Evolutionary conservation across 2,329 filamentous ascomycete genomes (phyloP).

Genomic region (Thielaviopsis punctulata): DNA sequence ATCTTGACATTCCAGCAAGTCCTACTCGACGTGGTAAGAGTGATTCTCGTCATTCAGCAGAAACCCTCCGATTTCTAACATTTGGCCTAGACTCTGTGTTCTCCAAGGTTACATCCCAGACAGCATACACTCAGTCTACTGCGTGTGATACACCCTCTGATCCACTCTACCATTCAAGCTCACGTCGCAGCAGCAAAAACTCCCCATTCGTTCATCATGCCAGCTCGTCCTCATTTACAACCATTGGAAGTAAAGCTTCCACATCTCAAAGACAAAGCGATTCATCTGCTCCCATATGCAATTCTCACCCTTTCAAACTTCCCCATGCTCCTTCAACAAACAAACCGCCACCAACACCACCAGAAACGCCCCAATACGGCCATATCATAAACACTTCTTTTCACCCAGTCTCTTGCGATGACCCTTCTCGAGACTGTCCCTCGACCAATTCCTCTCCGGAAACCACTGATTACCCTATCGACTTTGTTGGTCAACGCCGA

Average conservation of each 20-base stretch:
- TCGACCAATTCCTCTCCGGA: neutral
- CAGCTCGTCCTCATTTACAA: conserved; percentile 26
- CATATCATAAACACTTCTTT: neutral
- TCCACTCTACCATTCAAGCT: neutral
- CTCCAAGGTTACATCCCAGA: conserved; percentile 5
- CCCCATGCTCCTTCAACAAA: neutral
- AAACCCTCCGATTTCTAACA: neutral
- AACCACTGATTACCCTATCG: conserved; percentile 3
- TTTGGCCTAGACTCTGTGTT: conserved; percentile 6
- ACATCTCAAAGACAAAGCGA: conserved; percentile 17
- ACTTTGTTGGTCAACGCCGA: conserved; percentile 1
- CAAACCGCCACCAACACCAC: conserved; percentile 7
- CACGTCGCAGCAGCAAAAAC: conserved; percentile 15
- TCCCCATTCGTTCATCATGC: conserved; percentile 23
- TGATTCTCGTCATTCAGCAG: neutral
- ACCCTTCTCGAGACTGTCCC: neutral
- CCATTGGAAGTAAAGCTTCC: conserved; percentile 23
- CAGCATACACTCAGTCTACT: conserved; percentile 8
- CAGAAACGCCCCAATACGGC: conserved; percentile 7
- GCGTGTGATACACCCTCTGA: conserved; percentile 2
- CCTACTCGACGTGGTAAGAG: neutral
- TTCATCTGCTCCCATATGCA: neutral
- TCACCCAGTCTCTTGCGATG: neutral
- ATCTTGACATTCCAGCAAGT: neutral
- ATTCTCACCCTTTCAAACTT: neutral